A percentile compares a stretch with the other conserved stretches of the same genome.
Conservation (phyloP, 2,329 filamentous ascomycete genomes). For the Arthrinium phaeospermum region DNA sequence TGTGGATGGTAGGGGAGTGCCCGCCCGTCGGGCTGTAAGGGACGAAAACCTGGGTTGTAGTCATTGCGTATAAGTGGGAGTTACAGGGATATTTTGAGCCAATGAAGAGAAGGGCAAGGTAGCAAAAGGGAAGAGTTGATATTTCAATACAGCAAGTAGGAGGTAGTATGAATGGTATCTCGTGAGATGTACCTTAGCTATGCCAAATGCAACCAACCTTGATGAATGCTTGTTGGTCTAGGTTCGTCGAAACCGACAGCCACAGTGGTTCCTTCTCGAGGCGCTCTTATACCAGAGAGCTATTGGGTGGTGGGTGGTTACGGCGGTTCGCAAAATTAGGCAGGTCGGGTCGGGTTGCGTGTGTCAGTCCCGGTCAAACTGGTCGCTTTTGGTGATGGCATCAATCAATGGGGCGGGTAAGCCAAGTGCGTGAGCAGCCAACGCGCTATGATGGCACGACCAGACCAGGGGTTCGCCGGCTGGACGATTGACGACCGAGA, state of each 20-base stretch:
- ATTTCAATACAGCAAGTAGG: no score
- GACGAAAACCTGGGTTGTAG: conserved; percentile 19
- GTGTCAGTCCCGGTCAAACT: neutral
- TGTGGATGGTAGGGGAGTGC: conserved; percentile 23
- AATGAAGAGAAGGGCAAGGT: neutral
- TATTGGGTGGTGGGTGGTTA: neutral
- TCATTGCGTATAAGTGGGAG: neutral
- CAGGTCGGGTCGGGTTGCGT: neutral
- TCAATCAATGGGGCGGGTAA: neutral
- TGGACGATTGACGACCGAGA: neutral
- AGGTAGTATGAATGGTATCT: neutral
- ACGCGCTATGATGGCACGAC: conserved; percentile 15
- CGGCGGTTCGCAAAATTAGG: neutral
- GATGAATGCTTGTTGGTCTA: neutral
- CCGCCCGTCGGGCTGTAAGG: conserved; percentile 14
- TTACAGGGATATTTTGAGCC: no score
- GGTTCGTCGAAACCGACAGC: neutral
- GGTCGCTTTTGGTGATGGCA: neutral
- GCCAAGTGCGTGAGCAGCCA: neutral
- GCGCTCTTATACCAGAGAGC: neutral
- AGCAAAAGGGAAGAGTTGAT: neutral
- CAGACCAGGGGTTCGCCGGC: neutral
- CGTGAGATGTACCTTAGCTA: neutral
- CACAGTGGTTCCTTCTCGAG: neutral
- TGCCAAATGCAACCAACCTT: neutral